Base-by-base conservation (phyloP, 2,329 filamentous ascomycete species). In the Aspergillus latus region DNA sequence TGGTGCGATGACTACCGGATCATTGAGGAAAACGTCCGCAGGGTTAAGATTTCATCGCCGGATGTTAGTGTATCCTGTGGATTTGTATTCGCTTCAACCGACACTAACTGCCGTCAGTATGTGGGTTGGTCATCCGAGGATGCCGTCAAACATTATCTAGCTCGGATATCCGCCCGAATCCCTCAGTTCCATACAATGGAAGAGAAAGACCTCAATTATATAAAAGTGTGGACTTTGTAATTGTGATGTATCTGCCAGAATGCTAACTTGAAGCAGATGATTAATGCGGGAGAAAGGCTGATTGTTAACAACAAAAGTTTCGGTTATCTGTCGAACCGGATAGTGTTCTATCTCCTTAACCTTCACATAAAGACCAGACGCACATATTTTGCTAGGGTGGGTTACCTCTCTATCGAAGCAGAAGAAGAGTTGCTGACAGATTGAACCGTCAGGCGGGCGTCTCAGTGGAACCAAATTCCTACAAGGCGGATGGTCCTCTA, bases 291-390 rank as follows among this genome's bases (percentile, higher is more conserved):
- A 44, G 86, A 93, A 69, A 87, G 91, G 64, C 88, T 99, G 69
- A 88, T 93, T 66, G 93, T 97, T 75, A 99, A 99, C 78, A 97
- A 97, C 64, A 90, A 94, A 71, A 92, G 88, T 69, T 97, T 99
- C 73, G 93, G 92, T 66, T 99, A 99, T 70, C 83, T 99, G 32
- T 96, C 92, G 0, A 92, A 99, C 72, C 87, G 94, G 59, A 99
- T 99, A 63, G 93, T 99, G 54, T 99, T 99, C 76, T 99, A 97
- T 74, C 85, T 99, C 46, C 90, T 96, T 69, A 99, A 99, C 68
- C 81, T 97, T 26, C 94, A 99, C 74, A 97, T 97, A 80, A 97
- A 99, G 74, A 89, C 89, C 48, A 86, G 93, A 55, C 90, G 90
- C 60, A 97, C 92, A 5, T 97, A 95, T 74, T 97, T 97, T 72